Base-by-base conservation (phyloP, 2,329 filamentous ascomycete species). In the Fusarium zealandicum region DNA sequence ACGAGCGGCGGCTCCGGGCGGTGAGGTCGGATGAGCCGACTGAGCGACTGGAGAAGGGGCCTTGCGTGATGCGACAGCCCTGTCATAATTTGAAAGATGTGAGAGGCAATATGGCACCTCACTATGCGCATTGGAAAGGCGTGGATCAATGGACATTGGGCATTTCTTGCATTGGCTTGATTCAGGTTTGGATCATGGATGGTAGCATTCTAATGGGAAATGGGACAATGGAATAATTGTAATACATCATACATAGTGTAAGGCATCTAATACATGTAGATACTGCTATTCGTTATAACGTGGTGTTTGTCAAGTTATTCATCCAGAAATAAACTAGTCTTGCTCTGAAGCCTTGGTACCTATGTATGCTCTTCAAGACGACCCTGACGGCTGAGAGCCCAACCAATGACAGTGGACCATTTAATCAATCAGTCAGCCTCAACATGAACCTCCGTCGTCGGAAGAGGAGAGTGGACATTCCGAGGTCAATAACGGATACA, bases 381-480 rank as follows among this genome's bases (percentile, higher is more conserved):
- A 25, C 22, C 22, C 13, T 47, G 14, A 17, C 9, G 27, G 11
- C 13, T 47, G 14, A 17, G 9, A 31, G 11, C 4, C 11, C 6
- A 51, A 33, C 64, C 64, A 66, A 66, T 66, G 30, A 31, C 13
- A 58, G 37, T 11, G 14, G 27, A 41, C 17, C 39, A 48, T 46
- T 67, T 66, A 67, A 66, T 66, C 64, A 66, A 66, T 66, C 64
- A 61, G 50, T 54, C 54, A 65, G 43, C 37, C 41, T 62, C 46
- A 57, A 22, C 49, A 28, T 6, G 7, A 56, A 51, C 22, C 59
- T 60, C 59, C 55, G 55, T 46, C 30, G 18, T 62, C 59, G 59
- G 59, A 62, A 62, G 51, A 55, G 41, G 57, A 60, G 35, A 35
- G 51, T 40, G 57, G 47, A 33, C 31, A 22, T 46, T 44, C 51